phyloP scores from a whole-genome alignment of 106 monocot species.

The Dendrobium officinale region DNA sequence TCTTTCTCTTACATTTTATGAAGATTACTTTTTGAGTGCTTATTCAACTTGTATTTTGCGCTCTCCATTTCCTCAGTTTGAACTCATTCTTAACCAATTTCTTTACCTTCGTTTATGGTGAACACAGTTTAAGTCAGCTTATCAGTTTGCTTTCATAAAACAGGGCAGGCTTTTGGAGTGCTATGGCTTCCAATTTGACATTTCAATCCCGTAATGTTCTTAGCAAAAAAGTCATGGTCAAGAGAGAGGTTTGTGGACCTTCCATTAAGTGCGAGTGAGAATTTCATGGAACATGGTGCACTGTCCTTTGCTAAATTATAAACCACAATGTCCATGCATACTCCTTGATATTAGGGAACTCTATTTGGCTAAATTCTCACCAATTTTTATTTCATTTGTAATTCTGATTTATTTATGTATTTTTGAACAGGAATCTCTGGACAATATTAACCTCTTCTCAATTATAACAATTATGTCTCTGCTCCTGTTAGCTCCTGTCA shows the following conservation, averaged over 20 bases:
- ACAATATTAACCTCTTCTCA: slow-evolving; percentile 95
- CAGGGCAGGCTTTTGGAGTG: slow-evolving; percentile 99
- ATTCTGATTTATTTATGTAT: slow-evolving; percentile 3
- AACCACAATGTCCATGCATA: too few species aligned
- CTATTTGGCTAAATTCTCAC: neutral
- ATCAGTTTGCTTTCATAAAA: slow-evolving; percentile 10
- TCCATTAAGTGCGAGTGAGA: too few species aligned
- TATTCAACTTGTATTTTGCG: neutral
- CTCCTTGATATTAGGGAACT: neutral
- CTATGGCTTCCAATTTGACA: slow-evolving; percentile 93
- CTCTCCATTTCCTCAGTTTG: neutral
- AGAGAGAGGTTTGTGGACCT: slow-evolving; percentile 55
- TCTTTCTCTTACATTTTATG: neutral
- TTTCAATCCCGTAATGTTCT: slow-evolving; percentile 91
- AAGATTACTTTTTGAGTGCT: neutral
- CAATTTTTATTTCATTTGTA: neutral
- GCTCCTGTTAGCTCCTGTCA: slow-evolving; percentile 43
- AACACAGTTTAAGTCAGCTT: neutral
- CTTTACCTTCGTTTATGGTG: neutral
- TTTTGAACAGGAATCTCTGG: slow-evolving; percentile 78
- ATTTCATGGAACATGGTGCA: too few species aligned
- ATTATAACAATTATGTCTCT: slow-evolving; percentile 87
- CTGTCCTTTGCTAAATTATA: too few species aligned
- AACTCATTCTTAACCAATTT: neutral
- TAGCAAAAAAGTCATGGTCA: slow-evolving; percentile 89